Percentiles rank a stretch among this genome's conserved stretches.
Conservation (phyloP, 1,284 basidiomycete genomes). For the Ceratobasidium sp. region DNA sequence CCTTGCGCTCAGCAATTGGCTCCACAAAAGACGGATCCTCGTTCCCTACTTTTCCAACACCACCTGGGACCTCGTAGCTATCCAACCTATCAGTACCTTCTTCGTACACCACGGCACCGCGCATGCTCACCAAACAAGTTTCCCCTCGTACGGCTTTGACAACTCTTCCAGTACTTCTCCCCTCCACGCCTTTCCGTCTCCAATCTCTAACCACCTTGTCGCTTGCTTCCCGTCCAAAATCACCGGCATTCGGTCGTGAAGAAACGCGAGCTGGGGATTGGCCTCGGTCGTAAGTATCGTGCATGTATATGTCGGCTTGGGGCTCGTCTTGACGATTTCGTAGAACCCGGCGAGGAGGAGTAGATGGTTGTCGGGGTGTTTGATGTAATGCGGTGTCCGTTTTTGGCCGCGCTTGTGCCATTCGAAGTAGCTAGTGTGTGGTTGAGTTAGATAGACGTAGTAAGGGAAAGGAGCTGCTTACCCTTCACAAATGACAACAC, state of each 20-base stretch:
- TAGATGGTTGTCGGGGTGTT: constrained; percentile 70
- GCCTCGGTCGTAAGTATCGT: constrained; percentile 90
- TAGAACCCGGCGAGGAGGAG: constrained; percentile 93
- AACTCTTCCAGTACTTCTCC: constrained; percentile 70
- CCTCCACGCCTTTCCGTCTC: constrained; percentile 68
- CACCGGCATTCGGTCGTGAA: constrained; percentile 94
- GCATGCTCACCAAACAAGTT: constrained; percentile 74
- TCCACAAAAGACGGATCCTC: constrained; percentile 87
- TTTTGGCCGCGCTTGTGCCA: constrained; percentile 87
- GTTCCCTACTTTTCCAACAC: constrained; percentile 90
- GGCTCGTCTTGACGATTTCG: constrained; percentile 77
- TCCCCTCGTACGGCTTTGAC: constrained; percentile 75
- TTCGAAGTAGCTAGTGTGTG: constrained; percentile 80
- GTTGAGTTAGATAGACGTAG: constrained; percentile 34
- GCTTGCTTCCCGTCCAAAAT: constrained; percentile 77
- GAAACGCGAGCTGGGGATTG: constrained; percentile 75
- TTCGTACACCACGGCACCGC: not conserved
- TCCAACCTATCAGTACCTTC: not conserved
- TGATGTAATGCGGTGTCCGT: constrained; percentile 84
- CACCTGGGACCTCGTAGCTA: constrained; percentile 89
- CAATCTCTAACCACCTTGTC: constrained; percentile 86
- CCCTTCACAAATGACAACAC: constrained; percentile 85
- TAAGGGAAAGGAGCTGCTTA: constrained; percentile 55
- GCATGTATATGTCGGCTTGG: constrained; percentile 80
- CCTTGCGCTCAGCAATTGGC: constrained; percentile 82